Percentiles rank a stretch among this genome's conserved stretches.
Evolutionary conservation across 2,329 filamentous ascomycete species (phyloP).

Genomic region (Microdochium bolleyi): DNA sequence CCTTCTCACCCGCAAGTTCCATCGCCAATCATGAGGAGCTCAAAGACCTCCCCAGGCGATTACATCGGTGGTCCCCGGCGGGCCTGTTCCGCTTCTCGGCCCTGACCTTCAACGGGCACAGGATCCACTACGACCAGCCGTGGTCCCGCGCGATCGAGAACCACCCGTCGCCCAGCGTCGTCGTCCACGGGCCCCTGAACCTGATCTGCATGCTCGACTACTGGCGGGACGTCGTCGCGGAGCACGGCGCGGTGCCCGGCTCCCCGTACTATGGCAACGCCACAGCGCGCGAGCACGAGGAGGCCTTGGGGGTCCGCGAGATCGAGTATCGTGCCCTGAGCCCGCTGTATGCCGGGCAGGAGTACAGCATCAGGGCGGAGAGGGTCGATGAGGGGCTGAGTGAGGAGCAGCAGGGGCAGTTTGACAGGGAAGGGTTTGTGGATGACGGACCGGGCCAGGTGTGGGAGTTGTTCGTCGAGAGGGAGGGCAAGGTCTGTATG

Average conservation of each 20-base stretch:
- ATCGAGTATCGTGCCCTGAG: conserved; percentile 62
- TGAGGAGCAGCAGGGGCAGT: background rate
- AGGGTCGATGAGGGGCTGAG: conserved; percentile 23
- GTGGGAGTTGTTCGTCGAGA: conserved; percentile 41
- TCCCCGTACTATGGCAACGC: too few species aligned
- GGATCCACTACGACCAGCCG: conserved; percentile 69
- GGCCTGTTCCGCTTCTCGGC: conserved; percentile 75
- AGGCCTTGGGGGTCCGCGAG: conserved; percentile 10
- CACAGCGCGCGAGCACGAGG: conserved; percentile 14
- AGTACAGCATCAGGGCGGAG: conserved; percentile 51
- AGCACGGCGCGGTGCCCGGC: background rate
- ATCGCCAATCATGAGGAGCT: background rate
- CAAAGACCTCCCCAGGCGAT: conserved; percentile 15
- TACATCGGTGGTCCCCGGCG: conserved; percentile 34
- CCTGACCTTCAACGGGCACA: conserved; percentile 78
- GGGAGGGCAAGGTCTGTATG: conserved; percentile 25
- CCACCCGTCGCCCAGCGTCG: conserved; percentile 53
- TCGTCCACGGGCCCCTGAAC: conserved; percentile 77
- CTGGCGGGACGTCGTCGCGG: conserved; percentile 42
- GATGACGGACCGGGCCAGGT: conserved; percentile 3
- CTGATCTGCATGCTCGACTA: conserved; percentile 66
- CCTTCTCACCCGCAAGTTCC: background rate
- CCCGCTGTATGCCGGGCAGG: conserved; percentile 62
- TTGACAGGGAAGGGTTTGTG: background rate
- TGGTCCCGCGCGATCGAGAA: conserved; percentile 61